Conservation (phyloP, 306 rosid species). For the Rosa persica region DNA sequence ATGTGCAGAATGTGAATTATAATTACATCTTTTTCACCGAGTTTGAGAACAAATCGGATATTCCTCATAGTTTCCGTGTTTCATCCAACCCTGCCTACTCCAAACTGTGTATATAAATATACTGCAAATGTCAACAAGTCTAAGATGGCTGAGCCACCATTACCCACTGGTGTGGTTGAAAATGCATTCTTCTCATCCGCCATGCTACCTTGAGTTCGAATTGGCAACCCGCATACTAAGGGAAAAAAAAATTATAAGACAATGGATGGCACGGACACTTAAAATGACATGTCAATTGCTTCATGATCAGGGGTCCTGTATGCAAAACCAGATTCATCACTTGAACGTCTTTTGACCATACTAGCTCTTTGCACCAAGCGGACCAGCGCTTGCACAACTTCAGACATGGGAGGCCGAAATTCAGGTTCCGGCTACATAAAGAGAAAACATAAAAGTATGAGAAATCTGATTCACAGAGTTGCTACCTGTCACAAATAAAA, state of each 20-base stretch:
- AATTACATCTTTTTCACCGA: conserved; percentile 40
- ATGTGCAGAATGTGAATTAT: conserved; percentile 33
- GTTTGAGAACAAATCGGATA: neutral
- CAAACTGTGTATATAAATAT: conserved; percentile 8
- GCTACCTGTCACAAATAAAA: neutral
- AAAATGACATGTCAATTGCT: conserved; percentile 65
- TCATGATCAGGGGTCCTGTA: conserved; percentile 83
- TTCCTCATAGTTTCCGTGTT: neutral
- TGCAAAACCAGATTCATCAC: conserved; percentile 78
- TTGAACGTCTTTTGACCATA: conserved; percentile 74
- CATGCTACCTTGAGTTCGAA: neutral
- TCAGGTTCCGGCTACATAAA: conserved; percentile 77
- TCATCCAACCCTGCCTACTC: conserved; percentile 17
- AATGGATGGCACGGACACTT: conserved; percentile 21
- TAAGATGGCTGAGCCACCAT: neutral
- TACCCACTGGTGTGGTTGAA: neutral
- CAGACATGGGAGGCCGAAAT: conserved; percentile 97
- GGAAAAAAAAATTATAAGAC: neutral
- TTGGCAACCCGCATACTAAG: neutral
- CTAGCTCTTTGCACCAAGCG: conserved; percentile 89
- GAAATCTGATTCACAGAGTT: neutral
- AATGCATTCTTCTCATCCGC: neutral
- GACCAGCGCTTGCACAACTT: conserved; percentile 95
- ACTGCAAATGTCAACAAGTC: conserved; percentile 21
- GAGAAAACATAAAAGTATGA: conserved; percentile 6